Evolutionary conservation across 2,329 filamentous ascomycete genomes (phyloP).

Genomic region (Paracamarosporium sp.): DNA sequence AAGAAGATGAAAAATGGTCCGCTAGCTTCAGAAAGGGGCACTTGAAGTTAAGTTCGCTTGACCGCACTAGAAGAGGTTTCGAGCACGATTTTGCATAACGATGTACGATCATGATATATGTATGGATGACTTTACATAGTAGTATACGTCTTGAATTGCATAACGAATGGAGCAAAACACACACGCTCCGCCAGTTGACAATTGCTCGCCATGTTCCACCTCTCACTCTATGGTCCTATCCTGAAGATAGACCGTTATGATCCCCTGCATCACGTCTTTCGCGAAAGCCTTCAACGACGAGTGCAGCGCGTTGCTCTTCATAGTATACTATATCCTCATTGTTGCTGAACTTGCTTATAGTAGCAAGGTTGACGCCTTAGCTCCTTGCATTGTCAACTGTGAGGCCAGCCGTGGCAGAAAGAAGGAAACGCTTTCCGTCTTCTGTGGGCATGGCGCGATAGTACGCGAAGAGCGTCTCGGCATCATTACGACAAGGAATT

Average conservation of each 20-base stretch:
- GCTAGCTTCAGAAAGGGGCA: slow-evolving; percentile 13
- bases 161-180: neutral
- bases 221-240: neutral
- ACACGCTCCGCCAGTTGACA: neutral
- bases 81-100: no score
- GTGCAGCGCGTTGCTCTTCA: slow-evolving; percentile 63
- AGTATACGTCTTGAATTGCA: neutral
- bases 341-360: slow-evolving; percentile 66
- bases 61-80: neutral
- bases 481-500: slow-evolving; percentile 5
- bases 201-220: neutral
- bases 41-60: neutral
- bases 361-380: slow-evolving; percentile 68
- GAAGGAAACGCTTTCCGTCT: slow-evolving; percentile 71
- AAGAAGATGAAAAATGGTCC: slow-evolving; percentile 43
- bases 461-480: slow-evolving; percentile 7
- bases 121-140: neutral
- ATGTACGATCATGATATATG: neutral
- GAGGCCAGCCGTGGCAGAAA: slow-evolving; percentile 59
- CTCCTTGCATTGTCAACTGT: slow-evolving; percentile 62
- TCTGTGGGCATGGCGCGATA: slow-evolving; percentile 7
- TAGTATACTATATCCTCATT: slow-evolving; percentile 72
- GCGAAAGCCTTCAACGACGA: slow-evolving; percentile 49
- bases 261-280: neutral
- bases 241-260: slow-evolving; percentile 7